Conservation (phyloP, 192 early-diverging fungal species). For the Backusella tarrabulga region DNA sequence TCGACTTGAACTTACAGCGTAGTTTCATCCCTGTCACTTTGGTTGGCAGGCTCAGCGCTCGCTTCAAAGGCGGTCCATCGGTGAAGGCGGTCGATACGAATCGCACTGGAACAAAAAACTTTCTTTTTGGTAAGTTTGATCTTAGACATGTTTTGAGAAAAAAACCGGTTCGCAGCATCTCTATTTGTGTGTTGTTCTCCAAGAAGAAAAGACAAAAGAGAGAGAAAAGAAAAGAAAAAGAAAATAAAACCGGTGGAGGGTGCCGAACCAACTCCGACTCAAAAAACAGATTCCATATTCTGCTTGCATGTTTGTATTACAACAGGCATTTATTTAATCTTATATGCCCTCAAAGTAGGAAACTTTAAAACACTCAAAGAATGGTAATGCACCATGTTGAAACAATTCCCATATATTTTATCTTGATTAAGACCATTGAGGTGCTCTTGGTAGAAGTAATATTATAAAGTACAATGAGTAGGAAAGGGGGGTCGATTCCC, state of each 20-base stretch:
- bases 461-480: too few relatives aligned
- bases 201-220: neutral
- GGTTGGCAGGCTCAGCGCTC: neutral
- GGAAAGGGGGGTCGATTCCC: too few relatives aligned
- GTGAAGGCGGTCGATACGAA: neutral
- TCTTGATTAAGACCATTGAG: too few relatives aligned
- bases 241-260: neutral
- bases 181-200: neutral
- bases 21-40: conserved; percentile 14
- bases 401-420: too few relatives aligned
- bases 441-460: too few relatives aligned
- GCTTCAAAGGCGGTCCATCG: neutral
- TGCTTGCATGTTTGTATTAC: too few relatives aligned
- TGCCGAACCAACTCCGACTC: neutral
- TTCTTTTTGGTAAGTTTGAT: neutral
- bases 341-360: too few relatives aligned
- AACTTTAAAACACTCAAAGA: too few relatives aligned
- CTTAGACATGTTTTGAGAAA: neutral
- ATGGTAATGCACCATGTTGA: too few relatives aligned
- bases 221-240: neutral
- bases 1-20: conserved; percentile 9
- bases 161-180: neutral
- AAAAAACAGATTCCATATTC: neutral
- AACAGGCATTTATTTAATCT: too few relatives aligned
- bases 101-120: neutral